These are phyloP conservation scores for Naganishia sp. DNA, from an alignment of 1,284 basidiomycete species.

Conservation along the genomic window DNA sequence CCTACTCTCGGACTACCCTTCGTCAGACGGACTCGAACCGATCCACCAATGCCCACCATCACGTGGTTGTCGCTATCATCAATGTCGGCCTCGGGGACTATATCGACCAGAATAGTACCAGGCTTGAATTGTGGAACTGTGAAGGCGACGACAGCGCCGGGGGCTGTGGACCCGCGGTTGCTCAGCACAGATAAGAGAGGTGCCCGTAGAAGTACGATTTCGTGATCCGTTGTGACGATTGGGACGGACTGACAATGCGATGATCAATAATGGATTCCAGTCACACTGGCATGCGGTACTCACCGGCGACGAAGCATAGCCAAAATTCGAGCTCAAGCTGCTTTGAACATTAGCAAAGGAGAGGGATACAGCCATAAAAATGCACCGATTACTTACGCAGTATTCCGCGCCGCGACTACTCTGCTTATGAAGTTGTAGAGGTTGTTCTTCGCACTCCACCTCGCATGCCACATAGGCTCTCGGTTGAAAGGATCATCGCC, in stretches of 20 bases:
- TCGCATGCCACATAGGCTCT: slow-evolving; percentile 54
- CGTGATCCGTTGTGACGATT: slow-evolving; percentile 30
- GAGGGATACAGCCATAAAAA: background rate
- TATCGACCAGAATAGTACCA: slow-evolving; percentile 34
- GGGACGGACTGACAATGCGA: slow-evolving; percentile 11
- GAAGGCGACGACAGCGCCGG: slow-evolving; percentile 23
- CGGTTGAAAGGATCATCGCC: slow-evolving; percentile 54
- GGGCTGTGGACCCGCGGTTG: slow-evolving; percentile 29
- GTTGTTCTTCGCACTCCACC: slow-evolving; percentile 53
- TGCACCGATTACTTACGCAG: slow-evolving; percentile 48
- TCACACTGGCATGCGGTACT: background rate
- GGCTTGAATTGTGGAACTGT: slow-evolving; percentile 28
- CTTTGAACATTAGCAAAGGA: background rate
- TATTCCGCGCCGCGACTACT: slow-evolving; percentile 65
- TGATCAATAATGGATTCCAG: background rate
- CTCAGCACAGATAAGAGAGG: slow-evolving; percentile 35
- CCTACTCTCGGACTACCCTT: slow-evolving; percentile 28
- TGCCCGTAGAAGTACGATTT: slow-evolving; percentile 33
- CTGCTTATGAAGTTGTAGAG: slow-evolving; percentile 60
- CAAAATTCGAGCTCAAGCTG: slow-evolving; percentile 2
- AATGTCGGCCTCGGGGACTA: slow-evolving; percentile 14
- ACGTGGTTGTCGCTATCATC: slow-evolving; percentile 25
- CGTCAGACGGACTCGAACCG: slow-evolving; percentile 20
- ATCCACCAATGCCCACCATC: slow-evolving; percentile 27
- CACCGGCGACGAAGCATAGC: slow-evolving; percentile 12